These are phyloP conservation scores for Chlorella sp. DNA, from an alignment of 139 green algal genomes.

Conservation along the genomic window DNA sequence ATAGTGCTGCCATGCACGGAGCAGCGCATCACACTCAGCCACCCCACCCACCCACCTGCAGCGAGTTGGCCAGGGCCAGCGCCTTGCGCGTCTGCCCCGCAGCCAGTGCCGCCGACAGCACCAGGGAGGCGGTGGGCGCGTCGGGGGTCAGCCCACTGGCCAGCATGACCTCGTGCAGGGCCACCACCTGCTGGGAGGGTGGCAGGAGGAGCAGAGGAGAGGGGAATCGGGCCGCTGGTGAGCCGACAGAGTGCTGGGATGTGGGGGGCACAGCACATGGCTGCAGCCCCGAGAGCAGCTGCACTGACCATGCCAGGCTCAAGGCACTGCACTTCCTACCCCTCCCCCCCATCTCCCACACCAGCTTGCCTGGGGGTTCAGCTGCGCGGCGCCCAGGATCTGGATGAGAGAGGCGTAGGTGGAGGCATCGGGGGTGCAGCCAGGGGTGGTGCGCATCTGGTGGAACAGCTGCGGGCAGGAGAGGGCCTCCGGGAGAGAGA, in stretches of 20 bases:
- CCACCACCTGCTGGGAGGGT: conserved; percentile 15
- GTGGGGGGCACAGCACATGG: too few species aligned
- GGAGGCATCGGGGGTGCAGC: conserved; percentile 17
- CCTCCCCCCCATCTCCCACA: too few species aligned
- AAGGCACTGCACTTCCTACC: too few species aligned
- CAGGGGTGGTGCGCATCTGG: conserved; percentile 30
- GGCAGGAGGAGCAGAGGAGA: not conserved
- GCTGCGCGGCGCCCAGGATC: conserved; percentile 19
- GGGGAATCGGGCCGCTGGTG: not conserved
- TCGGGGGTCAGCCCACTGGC: conserved; percentile 17
- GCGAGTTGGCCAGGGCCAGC: conserved; percentile 22
- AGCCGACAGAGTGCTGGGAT: too few species aligned
- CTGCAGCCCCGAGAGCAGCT: too few species aligned
- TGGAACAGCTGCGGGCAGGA: conserved; percentile 29
- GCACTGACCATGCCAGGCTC: too few species aligned
- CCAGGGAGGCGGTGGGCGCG: conserved; percentile 1
- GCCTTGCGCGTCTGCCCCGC: conserved; percentile 33
- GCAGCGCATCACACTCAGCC: not conserved
- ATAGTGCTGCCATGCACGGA: too few species aligned
- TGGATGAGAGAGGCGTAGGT: conserved; percentile 21
- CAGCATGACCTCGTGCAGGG: conserved; percentile 43
- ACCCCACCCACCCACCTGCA: not conserved
- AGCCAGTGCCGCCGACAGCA: conserved; percentile 16
- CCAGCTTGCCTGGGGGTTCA: conserved; percentile 14
- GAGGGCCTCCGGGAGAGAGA: too few species aligned